Conservation (phyloP, 768 basidiomycete genomes). For the Macrolepiota fuliginosa region DNA sequence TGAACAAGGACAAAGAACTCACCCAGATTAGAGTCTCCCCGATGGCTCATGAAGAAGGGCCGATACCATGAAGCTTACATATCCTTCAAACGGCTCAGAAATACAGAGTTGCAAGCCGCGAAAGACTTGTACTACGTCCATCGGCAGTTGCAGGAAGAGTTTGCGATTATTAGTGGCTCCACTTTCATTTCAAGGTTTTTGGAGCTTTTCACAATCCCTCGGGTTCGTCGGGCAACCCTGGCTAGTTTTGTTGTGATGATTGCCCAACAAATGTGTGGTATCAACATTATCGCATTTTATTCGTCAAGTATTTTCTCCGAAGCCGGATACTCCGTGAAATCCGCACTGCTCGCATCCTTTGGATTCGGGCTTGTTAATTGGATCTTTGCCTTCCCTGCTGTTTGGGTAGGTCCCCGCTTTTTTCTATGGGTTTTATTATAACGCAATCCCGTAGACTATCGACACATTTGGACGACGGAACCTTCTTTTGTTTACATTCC, state of each 20-base stretch:
- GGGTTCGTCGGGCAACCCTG: slow-evolving; percentile 44
- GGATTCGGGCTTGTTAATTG: slow-evolving; percentile 65
- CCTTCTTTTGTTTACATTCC: slow-evolving; percentile 73
- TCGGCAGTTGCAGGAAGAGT: slow-evolving; percentile 62
- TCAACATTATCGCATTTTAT: slow-evolving; percentile 76
- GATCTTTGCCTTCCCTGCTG: slow-evolving; percentile 58
- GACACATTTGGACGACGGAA: slow-evolving; percentile 75
- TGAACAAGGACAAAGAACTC: slow-evolving; percentile 14
- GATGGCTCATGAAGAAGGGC: slow-evolving; percentile 79
- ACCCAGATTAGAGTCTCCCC: slow-evolving; percentile 55
- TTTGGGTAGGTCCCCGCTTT: slow-evolving; percentile 36
- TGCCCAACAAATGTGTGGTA: slow-evolving; percentile 76
- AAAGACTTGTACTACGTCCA: slow-evolving; percentile 74
- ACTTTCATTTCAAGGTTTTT: slow-evolving; percentile 46
- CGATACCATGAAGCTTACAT: slow-evolving; percentile 63
- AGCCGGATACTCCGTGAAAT: slow-evolving; percentile 47
- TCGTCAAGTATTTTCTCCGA: slow-evolving; percentile 66
- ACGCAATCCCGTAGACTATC: slow-evolving; percentile 40
- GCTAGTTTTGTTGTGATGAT: slow-evolving; percentile 55
- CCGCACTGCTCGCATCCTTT: slow-evolving; percentile 58
- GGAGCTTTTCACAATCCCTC: slow-evolving; percentile 73
- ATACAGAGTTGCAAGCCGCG: slow-evolving; percentile 68
- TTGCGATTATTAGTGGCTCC: slow-evolving; percentile 45
- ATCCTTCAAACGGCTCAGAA: slow-evolving; percentile 62
- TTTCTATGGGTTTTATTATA: not conserved